Conservation (phyloP, 2,329 filamentous ascomycete genomes). For the Pseudocercospora eumusae region DNA sequence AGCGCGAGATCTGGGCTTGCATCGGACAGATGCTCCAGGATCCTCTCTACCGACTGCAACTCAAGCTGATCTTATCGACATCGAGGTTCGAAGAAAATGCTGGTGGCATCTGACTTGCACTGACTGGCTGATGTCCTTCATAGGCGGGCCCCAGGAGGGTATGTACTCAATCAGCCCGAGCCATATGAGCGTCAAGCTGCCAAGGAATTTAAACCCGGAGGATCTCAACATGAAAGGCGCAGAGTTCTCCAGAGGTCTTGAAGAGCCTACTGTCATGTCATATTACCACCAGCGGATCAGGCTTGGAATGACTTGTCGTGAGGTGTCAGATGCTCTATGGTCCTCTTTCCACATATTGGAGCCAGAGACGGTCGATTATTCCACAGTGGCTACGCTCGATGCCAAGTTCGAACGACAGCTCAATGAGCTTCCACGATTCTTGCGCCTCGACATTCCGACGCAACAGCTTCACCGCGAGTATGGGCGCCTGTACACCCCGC, state of each 20-base stretch:
- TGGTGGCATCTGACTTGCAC: constrained; percentile 37
- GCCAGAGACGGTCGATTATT: constrained; percentile 23
- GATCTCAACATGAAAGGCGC: constrained; percentile 36
- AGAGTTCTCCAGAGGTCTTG: constrained; percentile 35
- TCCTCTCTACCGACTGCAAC: constrained; percentile 1
- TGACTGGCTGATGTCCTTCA: constrained; percentile 40
- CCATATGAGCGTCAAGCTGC: constrained; percentile 46
- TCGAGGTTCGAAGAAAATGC: constrained; percentile 33
- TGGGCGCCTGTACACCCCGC: constrained; percentile 10
- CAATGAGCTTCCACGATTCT: constrained; percentile 25
- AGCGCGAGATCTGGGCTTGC: constrained; percentile 31
- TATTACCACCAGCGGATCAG: constrained; percentile 49
- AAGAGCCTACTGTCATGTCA: constrained; percentile 48
- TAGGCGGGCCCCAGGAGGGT: constrained; percentile 49
- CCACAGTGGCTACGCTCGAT: constrained; percentile 27
- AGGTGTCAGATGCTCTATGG: constrained; percentile 42
- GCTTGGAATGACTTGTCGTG: constrained; percentile 45
- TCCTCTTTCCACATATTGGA: constrained; percentile 30
- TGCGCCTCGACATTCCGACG: constrained; percentile 19
- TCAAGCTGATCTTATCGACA: constrained; percentile 27
- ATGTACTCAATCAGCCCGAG: constrained; percentile 47
- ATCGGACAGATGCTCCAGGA: constrained; percentile 27
- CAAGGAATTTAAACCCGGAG: constrained; percentile 47
- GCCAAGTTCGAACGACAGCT: constrained; percentile 25
- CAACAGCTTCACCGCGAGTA: constrained; percentile 20